Evolutionary conservation across 2,329 filamentous ascomycete species (phyloP).

Genomic region (Ophiognomonia clavigignenti-juglandacearum): DNA sequence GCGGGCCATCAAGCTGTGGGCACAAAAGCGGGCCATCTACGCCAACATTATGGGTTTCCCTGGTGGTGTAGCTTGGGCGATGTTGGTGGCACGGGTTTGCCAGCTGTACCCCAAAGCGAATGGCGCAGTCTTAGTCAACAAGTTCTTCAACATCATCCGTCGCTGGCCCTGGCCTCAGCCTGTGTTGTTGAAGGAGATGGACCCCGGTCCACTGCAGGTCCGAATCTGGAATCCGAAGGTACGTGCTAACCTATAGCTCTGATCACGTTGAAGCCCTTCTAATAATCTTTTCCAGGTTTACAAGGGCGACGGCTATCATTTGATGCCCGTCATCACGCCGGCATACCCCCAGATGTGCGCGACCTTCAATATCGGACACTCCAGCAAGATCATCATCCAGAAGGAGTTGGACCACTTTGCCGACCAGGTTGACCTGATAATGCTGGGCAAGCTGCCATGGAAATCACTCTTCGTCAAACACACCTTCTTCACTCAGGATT

Average conservation of each 20-base stretch:
- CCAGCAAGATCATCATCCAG: conserved; percentile 79
- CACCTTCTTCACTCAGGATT: conserved; percentile 86
- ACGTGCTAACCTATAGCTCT: conserved; percentile 20
- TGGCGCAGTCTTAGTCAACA: conserved; percentile 80
- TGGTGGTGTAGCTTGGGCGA: conserved; percentile 95
- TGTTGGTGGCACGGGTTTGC: conserved; percentile 92
- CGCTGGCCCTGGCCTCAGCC: conserved; percentile 93
- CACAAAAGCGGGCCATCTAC: conserved; percentile 86
- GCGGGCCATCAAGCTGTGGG: conserved; percentile 94
- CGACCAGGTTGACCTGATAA: conserved; percentile 74
- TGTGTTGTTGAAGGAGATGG: conserved; percentile 84
- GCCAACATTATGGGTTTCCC: conserved; percentile 96
- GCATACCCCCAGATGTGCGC: conserved; percentile 98
- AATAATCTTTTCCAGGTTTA: conserved; percentile 53
- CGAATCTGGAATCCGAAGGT: conserved; percentile 94
- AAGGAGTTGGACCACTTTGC: conserved; percentile 75
- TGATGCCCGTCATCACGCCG: conserved; percentile 98
- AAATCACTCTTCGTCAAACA: conserved; percentile 85
- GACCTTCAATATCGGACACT: conserved; percentile 87
- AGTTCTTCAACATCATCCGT: conserved; percentile 90
- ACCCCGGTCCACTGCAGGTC: conserved; percentile 74
- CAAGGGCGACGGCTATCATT: conserved; percentile 72
- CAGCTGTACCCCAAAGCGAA: conserved; percentile 93
- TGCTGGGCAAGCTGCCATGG: conserved; percentile 73
- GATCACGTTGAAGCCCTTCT: not conserved